Base-by-base conservation (phyloP, 139 green algal species). In the Picochlorum sp. region DNA sequence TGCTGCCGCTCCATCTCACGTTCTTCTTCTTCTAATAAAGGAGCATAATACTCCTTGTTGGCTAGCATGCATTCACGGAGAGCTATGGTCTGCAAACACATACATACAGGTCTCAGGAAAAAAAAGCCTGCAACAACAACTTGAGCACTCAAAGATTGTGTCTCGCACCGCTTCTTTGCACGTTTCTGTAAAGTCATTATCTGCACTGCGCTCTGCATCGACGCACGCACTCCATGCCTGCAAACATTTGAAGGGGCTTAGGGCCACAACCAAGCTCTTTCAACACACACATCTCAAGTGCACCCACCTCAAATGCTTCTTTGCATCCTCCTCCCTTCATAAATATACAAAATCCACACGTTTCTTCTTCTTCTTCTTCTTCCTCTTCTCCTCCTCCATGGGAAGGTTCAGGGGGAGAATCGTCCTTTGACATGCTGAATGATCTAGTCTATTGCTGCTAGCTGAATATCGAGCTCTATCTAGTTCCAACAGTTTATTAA, bases 251-350 rank as follows among this genome's bases (percentile, higher is more conserved):
- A 20, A 3, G 4, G 24, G 4, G 63, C 11, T 28, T 63, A 24
- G 24, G 10, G 63, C 4, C 18, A n/a, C n/a, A 49, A 31, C 16
- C n/a, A 28, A 23, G 15, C 28, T 49, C 44, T 15, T 18, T 34
- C 18, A 37, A 38, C 21, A 28, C n/a, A 38, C 21, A 28, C n/a
- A 21, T 14, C 20, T 49, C 37, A 10, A n/a, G 28, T 30, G 28
- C 28, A 72, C 76, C 28, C 38, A 84, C 76, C 5, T 65, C 56
- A 23, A 90, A 90, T 8, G 69, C 71, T 2, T 71, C 15, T 30
- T 85, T 85, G 67, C 84, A 90, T 44, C 73, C 79, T 10, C 86
- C 86, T 16, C 65, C 86, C 54, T 94, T 94, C 86, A 94, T 92
- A 72, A 89, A 94, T 20, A 76, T 84, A 63, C 86, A 94, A 62